Conservation (phyloP, 177 flowering plant species). For the Tripterygium wilfordii region DNA sequence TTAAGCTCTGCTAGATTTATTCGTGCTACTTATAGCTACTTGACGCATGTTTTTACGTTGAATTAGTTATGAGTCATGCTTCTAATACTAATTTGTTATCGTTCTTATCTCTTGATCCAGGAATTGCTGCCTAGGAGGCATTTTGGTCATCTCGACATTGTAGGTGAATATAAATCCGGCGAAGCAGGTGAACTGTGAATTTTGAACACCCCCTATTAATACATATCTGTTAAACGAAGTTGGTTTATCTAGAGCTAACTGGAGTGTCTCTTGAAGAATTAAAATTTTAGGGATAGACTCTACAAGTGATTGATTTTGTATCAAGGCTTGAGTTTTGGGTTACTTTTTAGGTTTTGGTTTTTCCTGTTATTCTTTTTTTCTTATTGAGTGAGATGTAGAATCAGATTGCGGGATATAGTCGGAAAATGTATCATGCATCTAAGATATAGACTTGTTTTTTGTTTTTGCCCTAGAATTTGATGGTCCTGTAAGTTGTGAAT, state of each 20-base stretch:
- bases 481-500: conserved; percentile 15
- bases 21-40: too few relatives aligned
- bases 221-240: conserved; percentile 11
- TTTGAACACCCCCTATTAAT: conserved; percentile 11
- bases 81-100: neutral
- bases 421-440: conserved; percentile 41
- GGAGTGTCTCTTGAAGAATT: conserved; percentile 28
- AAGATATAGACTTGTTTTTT: conserved; percentile 19
- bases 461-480: conserved; percentile 1
- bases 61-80: too few relatives aligned
- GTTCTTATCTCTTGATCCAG: conserved; percentile 20
- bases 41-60: too few relatives aligned
- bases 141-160: conserved; percentile 13
- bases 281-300: conserved; percentile 36
- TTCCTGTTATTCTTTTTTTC: conserved; percentile 6
- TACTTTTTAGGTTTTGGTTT: conserved; percentile 16
- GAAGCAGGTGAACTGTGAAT: conserved; percentile 29
- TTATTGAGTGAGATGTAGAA: conserved; percentile 52
- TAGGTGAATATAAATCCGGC: conserved; percentile 29
- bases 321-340: conserved; percentile 31
- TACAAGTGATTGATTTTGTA: conserved; percentile 32
- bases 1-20: too few relatives aligned
- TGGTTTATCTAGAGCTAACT: conserved; percentile 30
- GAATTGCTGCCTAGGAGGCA: conserved; percentile 32
- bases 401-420: conserved; percentile 50